Base-by-base conservation (phyloP, 140 eudicot species). In the Flaveria floridana region DNA sequence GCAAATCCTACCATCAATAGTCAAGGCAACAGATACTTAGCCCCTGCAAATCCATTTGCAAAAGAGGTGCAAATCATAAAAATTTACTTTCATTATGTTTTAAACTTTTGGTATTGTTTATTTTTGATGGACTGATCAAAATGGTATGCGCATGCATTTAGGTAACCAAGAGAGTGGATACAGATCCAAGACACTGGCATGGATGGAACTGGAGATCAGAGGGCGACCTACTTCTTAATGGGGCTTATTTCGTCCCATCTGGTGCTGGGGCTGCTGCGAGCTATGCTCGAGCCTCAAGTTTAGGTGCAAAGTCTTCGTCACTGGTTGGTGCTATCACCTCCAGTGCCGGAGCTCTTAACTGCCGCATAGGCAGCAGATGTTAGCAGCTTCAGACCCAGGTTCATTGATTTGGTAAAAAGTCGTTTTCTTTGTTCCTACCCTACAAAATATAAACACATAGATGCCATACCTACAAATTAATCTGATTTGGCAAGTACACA, bases 161-260 rank as follows among this genome's bases (percentile, higher is more conserved):
- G 96, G 97, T 90, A 44, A 90, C 97, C 7, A 88, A 87, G 88
- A 86, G 97, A 50, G 91, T 90, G 34, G 95, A 90, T 12, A 80
- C 92, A 0, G 72, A 72, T 76, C 66, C 78, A 59, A 44, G 72
- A 7, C 81, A 78, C 15, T 90, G 97, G 97, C 86, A 79, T 46
- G 86, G 87, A 20, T 90, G 95, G 97, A 90, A 90, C 70, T 90
- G 97, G 95, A 82, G 97, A 71, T 90, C 97, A 55, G 96, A 90
- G 64, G 96, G 96, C 12, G 96, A 90, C 73, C 68, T 90, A 66
- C 77, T 90, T 79, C 85, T 88, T 11, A 90, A 90, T 58, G 97
- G 97, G 30, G 97, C 97, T 19, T 88, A 82, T 83, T 90, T 90
- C 85, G 72, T 85, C 65, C 84, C 90, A 62, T 90, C 97, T 44